Base-by-base conservation (phyloP, 768 basidiomycete genomes). In the Hydnomerulius pinastri region DNA sequence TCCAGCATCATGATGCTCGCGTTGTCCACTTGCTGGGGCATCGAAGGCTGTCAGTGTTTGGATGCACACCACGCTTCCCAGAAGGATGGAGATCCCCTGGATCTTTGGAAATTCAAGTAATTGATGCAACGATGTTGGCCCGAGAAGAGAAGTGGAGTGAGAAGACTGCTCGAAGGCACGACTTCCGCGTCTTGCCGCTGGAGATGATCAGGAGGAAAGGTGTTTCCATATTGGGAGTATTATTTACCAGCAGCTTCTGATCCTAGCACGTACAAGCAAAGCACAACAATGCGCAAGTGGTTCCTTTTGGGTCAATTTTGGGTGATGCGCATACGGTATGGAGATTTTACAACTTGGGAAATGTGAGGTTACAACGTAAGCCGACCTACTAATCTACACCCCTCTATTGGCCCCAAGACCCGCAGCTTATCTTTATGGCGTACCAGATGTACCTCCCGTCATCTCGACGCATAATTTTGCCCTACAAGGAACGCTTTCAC, bases 1-100 rank as follows among this genome's bases (percentile, higher is more conserved):
- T 69, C 63, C 33, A 85, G 45, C 62, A 65, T 72, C 40, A 72
- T 75, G 18, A 77, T 73, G 37, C 54, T 69, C n/a, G 78, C 82
- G 46, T 64, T 60, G 35, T 80, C 77, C 41, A 78, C 73, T 55
- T 75, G 75, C 41, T 74, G 77, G 37, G 78, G 72, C 81, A 81
- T 82, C 32, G 45, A 23, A 35, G 50, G 46, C 40, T 8, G 33
- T 13, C 20, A 24, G 23, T 44, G 23, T 48, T 46, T 11, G 33
- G 46, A 46, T n/a, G 17, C 28, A 36, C 49, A 20, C n/a, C n/a
- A n/a, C n/a, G n/a, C n/a, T n/a, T n/a, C n/a, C n/a, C n/a, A n/a
- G n/a, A n/a, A 25, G 25, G 30, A 48, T 40, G 42, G 11, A 6
- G 11, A n/a, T n/a, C 15, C 17, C 25, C 13, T n/a, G 28, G 35